These are phyloP conservation scores for Clarireedia monteithiana DNA, from an alignment of 2,329 filamentous ascomycete genomes.

Conservation along the genomic window DNA sequence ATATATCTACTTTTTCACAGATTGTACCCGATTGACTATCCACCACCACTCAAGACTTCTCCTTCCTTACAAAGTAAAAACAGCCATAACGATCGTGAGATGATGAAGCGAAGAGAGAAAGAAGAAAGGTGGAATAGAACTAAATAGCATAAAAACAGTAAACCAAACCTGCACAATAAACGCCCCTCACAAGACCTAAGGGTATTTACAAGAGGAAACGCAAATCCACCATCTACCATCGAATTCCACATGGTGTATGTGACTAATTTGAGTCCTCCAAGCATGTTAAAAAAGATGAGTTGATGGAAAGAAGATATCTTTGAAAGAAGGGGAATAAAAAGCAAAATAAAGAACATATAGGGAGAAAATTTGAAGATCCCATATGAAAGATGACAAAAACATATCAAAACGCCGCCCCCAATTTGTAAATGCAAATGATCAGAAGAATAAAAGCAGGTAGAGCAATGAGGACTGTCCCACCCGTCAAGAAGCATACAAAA, in stretches of 20 bases:
- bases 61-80: not conserved
- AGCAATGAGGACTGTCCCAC: not conserved
- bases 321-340: not conserved
- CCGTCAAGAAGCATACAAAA: not conserved
- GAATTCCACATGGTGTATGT: not conserved
- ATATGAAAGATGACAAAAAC: not conserved
- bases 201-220: slow-evolving; percentile 10
- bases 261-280: not conserved
- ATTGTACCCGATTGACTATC: not conserved
- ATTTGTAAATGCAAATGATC: not conserved
- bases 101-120: too few relatives aligned
- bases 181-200: slow-evolving; percentile 2
- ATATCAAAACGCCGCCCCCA: not conserved
- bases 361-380: not conserved
- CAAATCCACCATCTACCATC: not conserved
- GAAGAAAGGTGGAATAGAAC: not conserved
- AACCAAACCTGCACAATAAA: not conserved
- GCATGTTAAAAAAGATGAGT: not conserved
- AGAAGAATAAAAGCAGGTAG: not conserved
- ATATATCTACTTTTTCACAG: not conserved
- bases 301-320: not conserved
- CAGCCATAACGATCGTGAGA: too few relatives aligned
- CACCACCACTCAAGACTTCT: too few relatives aligned
- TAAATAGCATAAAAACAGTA: not conserved
- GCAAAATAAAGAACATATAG: not conserved